phyloP scores from a whole-genome alignment of 192 early-diverging fungal genomes.

The Mortierella claussenii region DNA sequence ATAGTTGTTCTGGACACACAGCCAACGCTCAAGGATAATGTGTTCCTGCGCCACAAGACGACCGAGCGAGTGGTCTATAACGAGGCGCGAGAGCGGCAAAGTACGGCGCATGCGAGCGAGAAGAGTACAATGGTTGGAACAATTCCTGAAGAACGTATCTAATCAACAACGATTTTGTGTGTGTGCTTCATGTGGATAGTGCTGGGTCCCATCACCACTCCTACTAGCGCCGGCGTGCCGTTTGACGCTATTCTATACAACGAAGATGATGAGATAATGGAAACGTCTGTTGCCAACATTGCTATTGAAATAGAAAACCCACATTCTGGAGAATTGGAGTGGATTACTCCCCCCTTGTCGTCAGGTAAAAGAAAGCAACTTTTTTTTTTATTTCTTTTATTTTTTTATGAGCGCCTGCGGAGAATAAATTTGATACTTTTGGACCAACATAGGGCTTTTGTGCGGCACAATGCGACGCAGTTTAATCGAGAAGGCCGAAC shows the following conservation, averaged over 20 bases:
- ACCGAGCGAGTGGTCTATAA: conserved; percentile 61
- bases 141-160: too few species aligned
- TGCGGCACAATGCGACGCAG: conserved; percentile 57
- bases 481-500: conserved; percentile 48
- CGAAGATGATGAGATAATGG: conserved; percentile 59
- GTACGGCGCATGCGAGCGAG: too few species aligned
- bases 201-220: conserved; percentile 19
- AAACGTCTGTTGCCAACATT: conserved; percentile 66
- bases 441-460: conserved; percentile 61
- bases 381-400: neutral
- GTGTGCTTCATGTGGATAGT: conserved; percentile 5
- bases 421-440: too few species aligned
- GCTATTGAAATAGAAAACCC: conserved; percentile 51
- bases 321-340: conserved; percentile 28
- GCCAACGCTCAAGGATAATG: conserved; percentile 31
- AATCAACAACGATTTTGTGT: too few species aligned
- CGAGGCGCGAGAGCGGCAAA: conserved; percentile 51
- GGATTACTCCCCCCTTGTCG: conserved; percentile 59
- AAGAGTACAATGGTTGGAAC: too few species aligned
- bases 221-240: conserved; percentile 16
- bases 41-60: conserved; percentile 65
- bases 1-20: conserved; percentile 55
- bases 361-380: conserved; percentile 11
- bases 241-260: conserved; percentile 68
- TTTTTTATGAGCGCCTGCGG: conserved; percentile 31